A percentile compares a stretch with the other conserved stretches of the same genome.
Evolutionary conservation across 1,284 basidiomycete species (phyloP).

Genomic region (Neonothopanus nambi): DNA sequence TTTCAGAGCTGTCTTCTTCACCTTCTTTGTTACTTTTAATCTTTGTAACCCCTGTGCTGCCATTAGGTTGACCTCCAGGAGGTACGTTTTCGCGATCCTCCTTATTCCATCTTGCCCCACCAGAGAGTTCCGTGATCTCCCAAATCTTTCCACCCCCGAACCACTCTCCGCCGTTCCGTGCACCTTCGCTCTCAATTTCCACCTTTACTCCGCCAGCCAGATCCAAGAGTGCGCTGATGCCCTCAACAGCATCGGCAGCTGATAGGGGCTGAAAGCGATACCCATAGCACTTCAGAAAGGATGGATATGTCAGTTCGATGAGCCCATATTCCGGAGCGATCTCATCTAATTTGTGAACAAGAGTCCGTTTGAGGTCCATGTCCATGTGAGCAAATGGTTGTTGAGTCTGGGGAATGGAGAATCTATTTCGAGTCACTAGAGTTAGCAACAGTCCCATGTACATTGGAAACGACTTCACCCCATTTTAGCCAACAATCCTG

Average conservation of each 20-base stretch:
- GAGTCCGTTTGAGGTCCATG: constrained; percentile 84
- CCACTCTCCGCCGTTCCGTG: constrained; percentile 87
- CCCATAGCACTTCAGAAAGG: constrained; percentile 90
- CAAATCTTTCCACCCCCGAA: constrained; percentile 78
- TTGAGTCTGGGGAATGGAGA: constrained; percentile 91
- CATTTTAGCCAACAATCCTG: constrained; percentile 97
- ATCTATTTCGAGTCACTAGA: constrained; percentile 46
- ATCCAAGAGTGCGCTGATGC: constrained; percentile 84
- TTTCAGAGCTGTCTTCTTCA: constrained; percentile 38
- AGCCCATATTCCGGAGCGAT: constrained; percentile 97
- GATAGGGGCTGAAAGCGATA: constrained; percentile 86
- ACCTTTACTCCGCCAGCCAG: constrained; percentile 88
- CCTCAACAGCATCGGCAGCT: constrained; percentile 93
- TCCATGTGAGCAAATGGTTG: constrained; percentile 97
- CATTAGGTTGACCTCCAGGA: constrained; percentile 28
- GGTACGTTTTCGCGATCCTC: constrained; percentile 48
- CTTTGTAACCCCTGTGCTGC: constrained; percentile 22
- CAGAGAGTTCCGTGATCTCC: constrained; percentile 50
- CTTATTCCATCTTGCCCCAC: constrained; percentile 41
- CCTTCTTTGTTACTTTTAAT: constrained; percentile 29
- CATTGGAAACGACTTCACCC: constrained; percentile 59
- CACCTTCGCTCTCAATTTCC: constrained; percentile 86
- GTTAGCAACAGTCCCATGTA: constrained; percentile 6
- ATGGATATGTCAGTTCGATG: constrained; percentile 91
- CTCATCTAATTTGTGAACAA: constrained; percentile 82